A percentile compares a stretch with the other conserved stretches of the same genome.
Conservation (phyloP, 768 basidiomycete genomes). For the Boletus rubropictus region DNA sequence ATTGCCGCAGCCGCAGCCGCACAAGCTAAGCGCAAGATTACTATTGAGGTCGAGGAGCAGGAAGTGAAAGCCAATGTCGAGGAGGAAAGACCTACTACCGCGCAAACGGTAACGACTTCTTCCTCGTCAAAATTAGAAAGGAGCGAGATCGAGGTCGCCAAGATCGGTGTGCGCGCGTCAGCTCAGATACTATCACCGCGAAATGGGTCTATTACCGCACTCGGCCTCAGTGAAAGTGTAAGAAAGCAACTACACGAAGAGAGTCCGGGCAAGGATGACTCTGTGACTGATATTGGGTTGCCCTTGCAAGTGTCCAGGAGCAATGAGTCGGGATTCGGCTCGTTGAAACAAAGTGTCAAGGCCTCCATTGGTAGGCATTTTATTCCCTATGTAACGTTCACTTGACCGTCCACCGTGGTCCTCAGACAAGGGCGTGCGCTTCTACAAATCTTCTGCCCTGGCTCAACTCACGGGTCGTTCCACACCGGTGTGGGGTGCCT, state of each 20-base stretch:
- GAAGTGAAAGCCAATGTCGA: background rate
- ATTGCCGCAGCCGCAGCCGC: conserved; percentile 17
- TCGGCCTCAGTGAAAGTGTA: conserved; percentile 7
- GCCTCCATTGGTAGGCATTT: conserved; percentile 59
- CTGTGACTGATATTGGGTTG: conserved; percentile 21
- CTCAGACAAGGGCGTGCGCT: conserved; percentile 59
- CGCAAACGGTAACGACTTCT: conserved; percentile 14
- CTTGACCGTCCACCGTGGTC: background rate
- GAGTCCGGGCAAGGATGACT: conserved; percentile 4
- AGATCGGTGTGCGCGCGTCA: conserved; percentile 23
- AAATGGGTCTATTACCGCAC: conserved; percentile 20
- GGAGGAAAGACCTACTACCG: conserved; percentile 4
- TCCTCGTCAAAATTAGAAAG: conserved; percentile 22
- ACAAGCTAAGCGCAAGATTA: conserved; percentile 2
- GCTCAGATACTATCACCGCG: conserved; percentile 25
- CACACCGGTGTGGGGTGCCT: conserved; percentile 27
- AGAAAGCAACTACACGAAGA: conserved; percentile 9
- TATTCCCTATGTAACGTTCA: conserved; percentile 1
- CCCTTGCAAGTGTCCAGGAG: conserved; percentile 22
- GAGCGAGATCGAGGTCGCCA: conserved; percentile 29
- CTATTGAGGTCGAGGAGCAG: conserved; percentile 1
- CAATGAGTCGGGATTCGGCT: conserved; percentile 38
- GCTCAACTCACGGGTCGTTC: conserved; percentile 34
- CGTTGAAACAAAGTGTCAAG: conserved; percentile 66
- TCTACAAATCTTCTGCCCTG: conserved; percentile 62